These are phyloP conservation scores for Hymenoscyphus linearis DNA, from an alignment of 2,329 filamentous ascomycete species.

Conservation along the genomic window DNA sequence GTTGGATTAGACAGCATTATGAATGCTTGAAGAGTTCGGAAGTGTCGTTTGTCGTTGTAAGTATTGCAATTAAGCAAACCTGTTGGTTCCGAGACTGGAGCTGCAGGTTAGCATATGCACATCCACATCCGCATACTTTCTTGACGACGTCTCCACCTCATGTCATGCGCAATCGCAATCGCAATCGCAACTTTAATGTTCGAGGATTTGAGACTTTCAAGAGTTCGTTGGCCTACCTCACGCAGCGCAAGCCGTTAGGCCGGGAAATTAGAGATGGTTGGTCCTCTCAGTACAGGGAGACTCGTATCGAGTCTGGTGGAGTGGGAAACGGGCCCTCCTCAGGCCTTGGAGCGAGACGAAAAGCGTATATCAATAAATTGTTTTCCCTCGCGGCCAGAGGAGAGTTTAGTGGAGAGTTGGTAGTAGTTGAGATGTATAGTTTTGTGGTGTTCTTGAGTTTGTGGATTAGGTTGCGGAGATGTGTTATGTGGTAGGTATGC, in stretches of 20 bases:
- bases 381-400: constrained; percentile 20
- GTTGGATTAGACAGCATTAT: constrained; percentile 76
- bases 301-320: constrained; percentile 32
- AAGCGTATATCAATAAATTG: constrained; percentile 7
- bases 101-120: constrained; percentile 30
- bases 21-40: constrained; percentile 66
- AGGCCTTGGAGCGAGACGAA: constrained; percentile 19
- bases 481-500: too few relatives aligned
- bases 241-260: constrained; percentile 80
- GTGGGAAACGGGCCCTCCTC: constrained; percentile 23
- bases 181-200: not conserved
- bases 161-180: too few relatives aligned
- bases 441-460: not conserved
- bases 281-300: constrained; percentile 46
- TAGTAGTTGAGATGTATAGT: not conserved
- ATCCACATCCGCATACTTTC: constrained; percentile 8
- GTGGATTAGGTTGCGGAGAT: not conserved
- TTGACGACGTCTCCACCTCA: not conserved
- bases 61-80: constrained; percentile 46
- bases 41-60: constrained; percentile 44
- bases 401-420: constrained; percentile 8
- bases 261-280: constrained; percentile 51
- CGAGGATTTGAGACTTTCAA: not conserved
- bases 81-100: constrained; percentile 42
- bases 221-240: constrained; percentile 52